Evolutionary conservation across 805 yeast species (phyloP), one percentile per base, ranked within the genome.

Genomic region (Hanseniaspora mollemarum): DNA sequence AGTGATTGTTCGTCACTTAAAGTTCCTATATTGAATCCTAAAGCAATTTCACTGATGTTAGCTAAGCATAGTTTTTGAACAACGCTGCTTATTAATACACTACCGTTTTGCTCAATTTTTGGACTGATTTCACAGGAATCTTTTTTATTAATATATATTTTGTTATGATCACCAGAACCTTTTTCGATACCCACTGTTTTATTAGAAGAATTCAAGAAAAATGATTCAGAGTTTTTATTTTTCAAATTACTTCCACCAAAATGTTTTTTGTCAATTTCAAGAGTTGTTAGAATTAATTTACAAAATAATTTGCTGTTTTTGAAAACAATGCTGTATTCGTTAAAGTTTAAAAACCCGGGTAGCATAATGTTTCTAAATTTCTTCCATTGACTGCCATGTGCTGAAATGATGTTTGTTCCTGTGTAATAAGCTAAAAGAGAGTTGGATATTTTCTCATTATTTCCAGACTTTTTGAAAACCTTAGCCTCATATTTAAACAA

Each of bases 391-490:
- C 60, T 58, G 0, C 80, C 80, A 57, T 76, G 80, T 0, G 81
- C 74, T 55, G 81, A 76, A 19, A 78, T 77, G 3, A 78, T 68
- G 56, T 78, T 77, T 50, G 77, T 81, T 0, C 83, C 83, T 1
- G 81, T 74, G 54, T 77, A 78, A 3, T 68, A 65, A 1, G 80
- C 71, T 26, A 77, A 57, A 7, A 76, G 75, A 6, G 80, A 69
- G 52, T 73, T 66, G 0, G 81, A 81, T 18, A 76, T 75, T 58
- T 78, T 78, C 52, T 70, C 68, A 19, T 76, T 79, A 52, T 78
- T 78, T 0, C 83, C 83, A 57, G 80, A 75, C 54, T 78, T 78
- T 3, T 75, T 77, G 61, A 69, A 78, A 1, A 68, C 60, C 4
- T 26, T 46, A 18, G 70, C 65, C 52, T 77, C 80, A 48, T 75